Evolutionary conservation across 495 filamentous ascomycete genomes (phyloP).

Genomic region (Penicillium subrubescens): DNA sequence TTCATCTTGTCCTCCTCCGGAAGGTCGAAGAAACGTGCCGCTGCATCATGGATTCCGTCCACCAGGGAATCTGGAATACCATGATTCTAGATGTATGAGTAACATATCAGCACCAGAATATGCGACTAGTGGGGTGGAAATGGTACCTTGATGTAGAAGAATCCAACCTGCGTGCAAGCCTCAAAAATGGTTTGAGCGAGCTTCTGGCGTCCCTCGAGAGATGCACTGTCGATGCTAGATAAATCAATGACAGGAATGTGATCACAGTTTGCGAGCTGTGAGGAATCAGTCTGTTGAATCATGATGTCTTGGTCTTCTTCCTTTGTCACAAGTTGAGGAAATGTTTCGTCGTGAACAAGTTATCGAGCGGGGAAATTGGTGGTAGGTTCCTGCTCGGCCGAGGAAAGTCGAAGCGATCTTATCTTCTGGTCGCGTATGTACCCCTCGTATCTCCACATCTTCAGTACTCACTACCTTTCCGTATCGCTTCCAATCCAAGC

Average conservation of each 20-base stretch:
- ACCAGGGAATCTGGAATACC: constrained; percentile 43
- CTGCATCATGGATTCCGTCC: constrained; percentile 38
- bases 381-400: neutral
- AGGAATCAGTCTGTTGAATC: constrained; percentile 4
- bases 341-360: neutral
- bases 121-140: neutral
- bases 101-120: neutral
- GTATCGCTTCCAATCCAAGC: neutral
- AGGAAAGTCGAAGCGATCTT: neutral
- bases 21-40: constrained; percentile 49
- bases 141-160: constrained; percentile 56
- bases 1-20: constrained; percentile 51
- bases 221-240: constrained; percentile 28
- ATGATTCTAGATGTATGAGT: constrained; percentile 23
- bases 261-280: constrained; percentile 25
- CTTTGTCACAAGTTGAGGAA: neutral
- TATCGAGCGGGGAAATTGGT: neutral
- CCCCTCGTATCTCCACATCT: neutral
- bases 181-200: constrained; percentile 45
- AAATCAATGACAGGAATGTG: constrained; percentile 47
- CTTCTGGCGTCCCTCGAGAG: constrained; percentile 30
- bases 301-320: neutral
- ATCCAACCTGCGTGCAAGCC: constrained; percentile 56
- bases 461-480: neutral
- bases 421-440: neutral